Base-by-base conservation (phyloP, 495 filamentous ascomycete genomes). In the Halenospora varia region DNA sequence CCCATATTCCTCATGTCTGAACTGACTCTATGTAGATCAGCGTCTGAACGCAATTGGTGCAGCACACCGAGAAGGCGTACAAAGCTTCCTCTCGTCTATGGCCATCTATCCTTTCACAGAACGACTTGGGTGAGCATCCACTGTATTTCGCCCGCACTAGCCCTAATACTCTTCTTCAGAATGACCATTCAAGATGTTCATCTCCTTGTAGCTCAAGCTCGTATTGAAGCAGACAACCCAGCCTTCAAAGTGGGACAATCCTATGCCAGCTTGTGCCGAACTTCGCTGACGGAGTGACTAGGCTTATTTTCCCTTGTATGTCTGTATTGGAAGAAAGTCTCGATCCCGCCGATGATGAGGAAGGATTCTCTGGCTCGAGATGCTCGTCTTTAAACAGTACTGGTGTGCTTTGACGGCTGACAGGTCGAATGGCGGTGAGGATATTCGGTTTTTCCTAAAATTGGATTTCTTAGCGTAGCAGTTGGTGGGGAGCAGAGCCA, bases 261-360 rank as follows among this genome's bases (percentile, higher is more conserved):
- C 63, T 60, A 53, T 41, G 44, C 23, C n/a, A n/a, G 15, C 22
- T 41, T 61, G 18, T 19, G 24, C 40, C 17, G 29, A 23, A 23
- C 8, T 1, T 25, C 17, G 25, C 45, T 25, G 22, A 47, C 9
- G 9, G 13, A 9, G 17, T 6, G 50, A 51, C 25, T 55, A 82
- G 75, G 82, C 88, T 55, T 92, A 92, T 68, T 90, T 90, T 58
- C 88, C 86, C 42, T 68, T 90, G 84, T 90, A 83, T 64, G 74
- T 84, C 55, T 82, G 79, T 65, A 82, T 84, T 57, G 81, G 80
- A 22, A 73, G 74, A 64, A 84, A 84, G 59, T 73, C 77, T 48
- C 56, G 47, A 6, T 49, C 47, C 9, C 19, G 22, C 18, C 47
- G 47, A 3, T 49, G 19, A 25, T 6, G 13, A n/a, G n/a, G n/a